Evolutionary conservation across 371 early-diverging fungal genomes (phyloP).

Genomic region (Mucor velutinosus): DNA sequence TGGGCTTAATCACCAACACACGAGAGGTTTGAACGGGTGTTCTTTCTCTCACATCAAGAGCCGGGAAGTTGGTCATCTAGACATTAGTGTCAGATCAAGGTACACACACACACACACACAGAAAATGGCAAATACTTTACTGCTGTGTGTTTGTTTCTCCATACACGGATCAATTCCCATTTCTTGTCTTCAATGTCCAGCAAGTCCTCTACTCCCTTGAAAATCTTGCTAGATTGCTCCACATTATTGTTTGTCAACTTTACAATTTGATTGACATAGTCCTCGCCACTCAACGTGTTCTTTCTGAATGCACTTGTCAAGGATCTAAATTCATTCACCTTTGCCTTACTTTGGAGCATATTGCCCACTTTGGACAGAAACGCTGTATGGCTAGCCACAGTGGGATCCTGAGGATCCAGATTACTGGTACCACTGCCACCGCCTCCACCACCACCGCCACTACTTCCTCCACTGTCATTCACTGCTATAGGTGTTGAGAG

Average conservation of each 20-base stretch:
- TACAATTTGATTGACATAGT: conserved; percentile 60
- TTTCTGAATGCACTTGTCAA: conserved; percentile 61
- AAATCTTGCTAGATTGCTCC: conserved; percentile 53
- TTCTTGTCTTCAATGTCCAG: conserved; percentile 61
- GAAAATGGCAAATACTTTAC: conserved; percentile 23
- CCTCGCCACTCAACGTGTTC: conserved; percentile 50
- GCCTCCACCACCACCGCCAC: background rate
- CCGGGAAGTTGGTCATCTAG: conserved; percentile 36
- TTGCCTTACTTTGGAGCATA: conserved; percentile 49
- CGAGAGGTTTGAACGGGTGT: conserved; percentile 8
- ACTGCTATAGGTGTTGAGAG: conserved; percentile 20
- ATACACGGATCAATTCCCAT: conserved; percentile 65
- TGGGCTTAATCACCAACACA: conserved; percentile 23
- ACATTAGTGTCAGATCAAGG: background rate
- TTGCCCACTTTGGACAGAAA: conserved; percentile 51
- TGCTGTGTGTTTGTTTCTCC: conserved; percentile 70
- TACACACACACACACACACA: too few species aligned
- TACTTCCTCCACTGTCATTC: background rate
- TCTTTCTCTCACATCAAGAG: conserved; percentile 12
- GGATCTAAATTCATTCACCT: conserved; percentile 61
- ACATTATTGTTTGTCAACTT: conserved; percentile 44
- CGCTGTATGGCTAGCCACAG: conserved; percentile 38
- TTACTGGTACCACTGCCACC: background rate
- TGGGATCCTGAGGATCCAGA: background rate
- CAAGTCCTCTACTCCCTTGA: conserved; percentile 57